Conservation (phyloP, 345 rosid species). For the Tarenaya hassleriana region DNA sequence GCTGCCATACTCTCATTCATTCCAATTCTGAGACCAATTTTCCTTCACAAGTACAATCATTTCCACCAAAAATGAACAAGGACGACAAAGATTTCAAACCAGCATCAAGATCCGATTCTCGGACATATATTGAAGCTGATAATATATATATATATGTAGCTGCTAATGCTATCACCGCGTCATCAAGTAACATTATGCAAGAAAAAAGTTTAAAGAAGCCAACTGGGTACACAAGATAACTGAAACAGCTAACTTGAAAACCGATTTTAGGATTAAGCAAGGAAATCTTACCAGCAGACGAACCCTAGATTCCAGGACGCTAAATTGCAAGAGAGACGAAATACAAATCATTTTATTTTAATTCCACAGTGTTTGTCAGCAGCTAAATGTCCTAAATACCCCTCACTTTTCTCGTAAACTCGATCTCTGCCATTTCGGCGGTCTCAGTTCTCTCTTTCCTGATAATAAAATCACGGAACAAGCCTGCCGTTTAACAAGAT, state of each 20-base stretch:
- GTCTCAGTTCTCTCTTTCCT: conserved; percentile 19
- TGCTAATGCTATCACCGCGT: not conserved
- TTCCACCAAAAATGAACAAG: too few species aligned
- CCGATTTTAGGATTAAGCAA: not conserved
- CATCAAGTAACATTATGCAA: not conserved
- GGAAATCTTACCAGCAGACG: conserved; percentile 9
- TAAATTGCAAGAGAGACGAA: not conserved
- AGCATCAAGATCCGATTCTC: too few species aligned
- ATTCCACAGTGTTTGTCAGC: not conserved
- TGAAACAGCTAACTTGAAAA: not conserved
- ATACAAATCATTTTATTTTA: conserved; percentile 1
- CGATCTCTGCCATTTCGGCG: conserved; percentile 8
- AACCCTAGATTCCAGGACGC: conserved; percentile 16
- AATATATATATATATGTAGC: not conserved
- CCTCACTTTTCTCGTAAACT: too few species aligned
- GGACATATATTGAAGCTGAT: not conserved
- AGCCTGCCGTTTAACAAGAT: conserved; percentile 10
- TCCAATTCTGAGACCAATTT: too few species aligned
- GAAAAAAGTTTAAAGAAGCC: conserved; percentile 14
- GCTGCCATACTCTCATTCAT: too few species aligned
- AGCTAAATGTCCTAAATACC: too few species aligned
- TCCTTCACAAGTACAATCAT: too few species aligned
- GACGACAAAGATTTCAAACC: too few species aligned
- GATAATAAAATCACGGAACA: conserved; percentile 18
- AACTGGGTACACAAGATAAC: conserved; percentile 3